Conservation (phyloP, 2,329 filamentous ascomycete genomes). For the Cladosporium sp. region DNA sequence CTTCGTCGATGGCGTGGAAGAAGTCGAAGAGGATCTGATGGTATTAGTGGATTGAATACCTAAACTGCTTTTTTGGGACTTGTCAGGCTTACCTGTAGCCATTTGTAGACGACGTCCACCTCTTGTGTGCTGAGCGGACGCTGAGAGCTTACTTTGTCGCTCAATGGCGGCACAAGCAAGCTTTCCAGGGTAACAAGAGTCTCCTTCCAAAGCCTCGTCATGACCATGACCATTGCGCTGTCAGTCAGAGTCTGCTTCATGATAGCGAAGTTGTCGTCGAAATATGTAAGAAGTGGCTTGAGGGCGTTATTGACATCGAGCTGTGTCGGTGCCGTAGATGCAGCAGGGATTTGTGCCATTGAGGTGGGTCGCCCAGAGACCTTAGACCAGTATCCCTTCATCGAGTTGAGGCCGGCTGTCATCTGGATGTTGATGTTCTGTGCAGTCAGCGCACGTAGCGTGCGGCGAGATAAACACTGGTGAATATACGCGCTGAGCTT, state of each 20-base stretch:
- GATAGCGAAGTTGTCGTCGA: conserved; percentile 97
- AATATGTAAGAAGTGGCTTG: conserved; percentile 83
- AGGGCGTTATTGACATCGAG: conserved; percentile 76
- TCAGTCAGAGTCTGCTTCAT: conserved; percentile 96
- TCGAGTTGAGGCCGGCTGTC: conserved; percentile 40
- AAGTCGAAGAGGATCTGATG: conserved; percentile 73
- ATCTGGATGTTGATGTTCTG: conserved; percentile 65
- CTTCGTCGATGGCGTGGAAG: conserved; percentile 89
- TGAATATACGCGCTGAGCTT: conserved; percentile 97
- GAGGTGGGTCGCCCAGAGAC: conserved; percentile 34
- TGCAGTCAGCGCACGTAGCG: conserved; percentile 69
- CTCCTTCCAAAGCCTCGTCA: conserved; percentile 98
- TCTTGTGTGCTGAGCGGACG: conserved; percentile 80
- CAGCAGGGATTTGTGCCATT: conserved; percentile 16
- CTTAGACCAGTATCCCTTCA: conserved; percentile 61
- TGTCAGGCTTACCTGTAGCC: conserved; percentile 59
- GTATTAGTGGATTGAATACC: background rate
- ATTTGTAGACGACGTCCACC: conserved; percentile 90
- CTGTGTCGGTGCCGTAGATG: conserved; percentile 49
- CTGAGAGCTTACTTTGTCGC: conserved; percentile 87
- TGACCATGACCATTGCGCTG: conserved; percentile 96
- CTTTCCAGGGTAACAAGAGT: conserved; percentile 87
- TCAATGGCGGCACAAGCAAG: conserved; percentile 85
- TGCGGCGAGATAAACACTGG: conserved; percentile 76
- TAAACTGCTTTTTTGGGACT: background rate